Conservation (phyloP, 2,329 filamentous ascomycete species). For the Coleophoma cylindrospora region DNA sequence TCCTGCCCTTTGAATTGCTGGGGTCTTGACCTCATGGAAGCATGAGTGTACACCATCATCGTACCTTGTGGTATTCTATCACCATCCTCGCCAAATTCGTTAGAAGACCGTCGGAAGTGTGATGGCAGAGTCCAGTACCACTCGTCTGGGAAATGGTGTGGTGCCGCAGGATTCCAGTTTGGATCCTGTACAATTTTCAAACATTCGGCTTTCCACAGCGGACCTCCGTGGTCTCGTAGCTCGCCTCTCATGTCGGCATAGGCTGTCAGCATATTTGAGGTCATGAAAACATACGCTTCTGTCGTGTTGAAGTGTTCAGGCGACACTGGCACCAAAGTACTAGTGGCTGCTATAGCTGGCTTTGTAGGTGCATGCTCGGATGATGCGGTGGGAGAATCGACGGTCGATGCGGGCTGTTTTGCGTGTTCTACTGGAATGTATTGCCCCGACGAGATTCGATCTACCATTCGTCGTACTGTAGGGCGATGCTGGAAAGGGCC, state of each 20-base stretch:
- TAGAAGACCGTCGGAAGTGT: neutral
- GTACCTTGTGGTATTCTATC: neutral
- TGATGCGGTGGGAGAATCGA: neutral
- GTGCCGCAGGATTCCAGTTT: neutral
- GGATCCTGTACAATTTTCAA: neutral
- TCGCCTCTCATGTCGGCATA: neutral
- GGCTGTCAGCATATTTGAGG: neutral
- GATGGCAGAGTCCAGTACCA: neutral
- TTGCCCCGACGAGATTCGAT: neutral
- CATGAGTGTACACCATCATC: neutral
- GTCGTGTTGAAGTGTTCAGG: neutral
- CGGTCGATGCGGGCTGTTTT: neutral
- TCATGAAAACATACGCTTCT: neutral
- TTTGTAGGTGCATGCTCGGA: too few species aligned
- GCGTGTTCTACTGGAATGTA: neutral
- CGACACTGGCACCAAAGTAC: too few species aligned
- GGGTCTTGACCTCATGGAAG: neutral
- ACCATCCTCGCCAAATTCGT: neutral
- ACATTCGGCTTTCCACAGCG: neutral
- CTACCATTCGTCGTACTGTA: neutral
- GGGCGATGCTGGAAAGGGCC: neutral
- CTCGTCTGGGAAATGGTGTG: too few species aligned
- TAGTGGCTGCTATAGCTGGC: too few species aligned
- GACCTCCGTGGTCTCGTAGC: neutral
- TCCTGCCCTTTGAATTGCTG: neutral